A percentile compares a stretch with the other conserved stretches of the same genome.
These are phyloP conservation scores for Zoysia matrella DNA, from an alignment of 202 grass and related monocot genomes.

Conservation along the genomic window DNA sequence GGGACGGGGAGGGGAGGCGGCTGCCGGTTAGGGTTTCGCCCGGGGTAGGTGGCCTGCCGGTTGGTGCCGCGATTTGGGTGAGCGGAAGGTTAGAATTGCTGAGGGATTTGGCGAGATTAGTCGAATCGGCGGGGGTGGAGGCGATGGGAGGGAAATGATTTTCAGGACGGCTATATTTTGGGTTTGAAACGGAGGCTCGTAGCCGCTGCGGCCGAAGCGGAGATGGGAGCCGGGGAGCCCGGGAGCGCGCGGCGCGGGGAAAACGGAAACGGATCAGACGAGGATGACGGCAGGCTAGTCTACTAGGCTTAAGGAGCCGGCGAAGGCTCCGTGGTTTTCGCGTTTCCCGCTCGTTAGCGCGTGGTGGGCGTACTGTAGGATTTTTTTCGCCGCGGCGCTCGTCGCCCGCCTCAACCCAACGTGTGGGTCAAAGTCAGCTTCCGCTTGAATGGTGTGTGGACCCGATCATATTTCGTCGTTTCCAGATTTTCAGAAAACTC, in stretches of 20 bases:
- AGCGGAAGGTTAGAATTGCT: slow-evolving; percentile 21
- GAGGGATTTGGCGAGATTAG: slow-evolving; percentile 10
- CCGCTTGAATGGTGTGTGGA: no score
- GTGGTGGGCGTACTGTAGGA: slow-evolving; percentile 5
- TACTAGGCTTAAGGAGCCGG: no score
- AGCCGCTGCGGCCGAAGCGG: no score
- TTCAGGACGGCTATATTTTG: slow-evolving; percentile 1
- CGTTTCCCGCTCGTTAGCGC: slow-evolving; percentile 30
- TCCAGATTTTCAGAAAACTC: no score
- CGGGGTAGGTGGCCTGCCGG: slow-evolving; percentile 46
- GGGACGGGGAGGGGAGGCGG: not conserved
- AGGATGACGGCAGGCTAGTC: not conserved
- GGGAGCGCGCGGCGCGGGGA: not conserved
- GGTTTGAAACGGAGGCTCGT: slow-evolving; percentile 50
- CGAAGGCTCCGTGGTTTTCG: slow-evolving; percentile 12
- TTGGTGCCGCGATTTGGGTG: slow-evolving; percentile 34
- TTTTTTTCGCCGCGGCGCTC: slow-evolving; percentile 10
- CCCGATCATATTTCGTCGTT: no score
- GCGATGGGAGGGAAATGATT: slow-evolving; percentile 22
- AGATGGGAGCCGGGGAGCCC: no score
- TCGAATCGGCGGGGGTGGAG: slow-evolving; percentile 16
- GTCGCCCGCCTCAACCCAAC: no score
- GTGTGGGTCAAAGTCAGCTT: no score
- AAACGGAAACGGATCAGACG: not conserved
- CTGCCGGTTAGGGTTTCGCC: slow-evolving; percentile 58